A percentile compares a stretch with the other conserved stretches of the same genome.
Conservation (phyloP, 2,329 filamentous ascomycete species). For the Aspergillus sp. region DNA sequence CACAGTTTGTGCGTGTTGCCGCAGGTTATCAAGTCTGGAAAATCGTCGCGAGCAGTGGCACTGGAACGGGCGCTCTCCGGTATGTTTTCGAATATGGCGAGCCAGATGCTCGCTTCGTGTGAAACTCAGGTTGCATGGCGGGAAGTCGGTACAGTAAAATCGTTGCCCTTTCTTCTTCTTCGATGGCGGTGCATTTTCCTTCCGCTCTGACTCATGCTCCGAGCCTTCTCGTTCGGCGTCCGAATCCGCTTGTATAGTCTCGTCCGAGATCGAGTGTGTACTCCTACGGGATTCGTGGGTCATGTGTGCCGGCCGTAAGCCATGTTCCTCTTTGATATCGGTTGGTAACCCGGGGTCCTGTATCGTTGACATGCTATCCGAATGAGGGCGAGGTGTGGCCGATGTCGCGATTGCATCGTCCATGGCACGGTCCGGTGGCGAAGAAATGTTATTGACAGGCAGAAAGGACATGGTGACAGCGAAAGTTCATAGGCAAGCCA, state of each 20-base stretch:
- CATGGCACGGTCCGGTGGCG: conserved; percentile 44
- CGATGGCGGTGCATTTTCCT: conserved; percentile 64
- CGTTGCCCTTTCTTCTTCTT: conserved; percentile 97
- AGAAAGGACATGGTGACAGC: conserved; percentile 57
- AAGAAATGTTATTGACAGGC: conserved; percentile 59
- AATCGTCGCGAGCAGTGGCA: conserved; percentile 94
- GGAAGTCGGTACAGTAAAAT: conserved; percentile 95
- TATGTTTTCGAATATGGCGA: conserved; percentile 96
- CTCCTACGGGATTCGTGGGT: conserved; percentile 51
- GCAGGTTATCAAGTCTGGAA: conserved; percentile 88
- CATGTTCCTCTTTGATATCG: conserved; percentile 36
- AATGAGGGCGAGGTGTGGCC: conserved; percentile 53
- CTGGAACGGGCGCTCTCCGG: conserved; percentile 92
- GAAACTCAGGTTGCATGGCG: conserved; percentile 91
- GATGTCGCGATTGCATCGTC: conserved; percentile 54
- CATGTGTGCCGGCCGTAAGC: conserved; percentile 39
- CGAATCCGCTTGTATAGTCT: conserved; percentile 75
- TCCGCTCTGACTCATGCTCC: conserved; percentile 64
- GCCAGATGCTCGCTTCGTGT: conserved; percentile 94
- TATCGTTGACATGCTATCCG: conserved; percentile 39
- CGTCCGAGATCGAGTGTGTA: conserved; percentile 49
- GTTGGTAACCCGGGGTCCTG: conserved; percentile 27
- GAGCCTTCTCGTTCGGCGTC: conserved; percentile 66
- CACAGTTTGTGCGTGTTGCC: conserved; percentile 96
- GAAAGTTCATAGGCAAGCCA: conserved; percentile 24